These are phyloP conservation scores for Pneumocystis sp. DNA, from an alignment of 1,139 yeast species.

Conservation along the genomic window DNA sequence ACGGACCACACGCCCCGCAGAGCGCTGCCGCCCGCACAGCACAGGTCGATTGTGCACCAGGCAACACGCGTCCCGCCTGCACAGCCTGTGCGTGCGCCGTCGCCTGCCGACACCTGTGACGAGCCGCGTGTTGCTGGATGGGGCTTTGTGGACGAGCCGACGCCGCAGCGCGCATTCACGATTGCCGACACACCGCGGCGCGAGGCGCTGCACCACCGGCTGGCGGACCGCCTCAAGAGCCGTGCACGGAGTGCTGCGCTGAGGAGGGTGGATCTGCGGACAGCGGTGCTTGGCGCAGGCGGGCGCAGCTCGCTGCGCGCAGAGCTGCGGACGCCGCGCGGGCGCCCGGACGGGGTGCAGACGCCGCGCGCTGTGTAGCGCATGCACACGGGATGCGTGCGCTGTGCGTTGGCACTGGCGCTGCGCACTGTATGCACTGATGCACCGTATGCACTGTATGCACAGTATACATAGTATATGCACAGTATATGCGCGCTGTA, in stretches of 20 bases:
- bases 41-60: constrained; percentile 1
- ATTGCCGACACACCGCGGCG: neutral
- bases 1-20: constrained; percentile 1
- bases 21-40: neutral
- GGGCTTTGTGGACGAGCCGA: constrained; percentile 13
- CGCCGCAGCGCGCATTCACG: constrained; percentile 12
- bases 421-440: too few species aligned
- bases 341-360: too few species aligned
- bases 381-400: too few species aligned
- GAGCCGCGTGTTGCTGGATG: constrained; percentile 13
- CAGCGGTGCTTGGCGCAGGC: constrained; percentile 11
- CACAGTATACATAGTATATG: too few species aligned
- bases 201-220: constrained; percentile 10
- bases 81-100: too few species aligned
- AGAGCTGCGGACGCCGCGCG: too few species aligned
- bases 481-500: too few species aligned
- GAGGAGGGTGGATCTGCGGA: constrained; percentile 7
- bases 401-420: too few species aligned
- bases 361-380: too few species aligned
- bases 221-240: constrained; percentile 3
- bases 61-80: constrained; percentile 3
- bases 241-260: too few species aligned
- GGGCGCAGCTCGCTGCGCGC: constrained; percentile 7
- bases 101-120: neutral
- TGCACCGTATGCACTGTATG: too few species aligned